Evolutionary conservation across 2,329 filamentous ascomycete species (phyloP).

Genomic region (Plectosphaerella plurivora): DNA sequence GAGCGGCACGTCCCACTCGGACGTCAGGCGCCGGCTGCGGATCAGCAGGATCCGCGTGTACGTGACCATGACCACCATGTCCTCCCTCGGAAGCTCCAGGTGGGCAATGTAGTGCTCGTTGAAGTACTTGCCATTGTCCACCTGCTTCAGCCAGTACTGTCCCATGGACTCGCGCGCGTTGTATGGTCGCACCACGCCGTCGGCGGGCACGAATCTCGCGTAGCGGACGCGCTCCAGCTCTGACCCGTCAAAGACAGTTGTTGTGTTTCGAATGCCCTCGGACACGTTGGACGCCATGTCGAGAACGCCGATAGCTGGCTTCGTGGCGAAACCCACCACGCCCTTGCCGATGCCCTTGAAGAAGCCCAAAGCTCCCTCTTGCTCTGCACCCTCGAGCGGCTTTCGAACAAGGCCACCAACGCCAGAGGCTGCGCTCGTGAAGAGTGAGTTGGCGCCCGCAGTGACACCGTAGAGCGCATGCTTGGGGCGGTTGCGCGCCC

Average conservation of each 20-base stretch:
- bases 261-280: conserved; percentile 97
- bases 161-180: conserved; percentile 91
- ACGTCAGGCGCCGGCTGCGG: conserved; percentile 75
- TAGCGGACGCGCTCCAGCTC: conserved; percentile 94
- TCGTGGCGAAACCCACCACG: conserved; percentile 88
- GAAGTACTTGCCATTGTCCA: conserved; percentile 97
- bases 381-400: conserved; percentile 91
- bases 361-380: conserved; percentile 89
- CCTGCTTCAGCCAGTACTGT: conserved; percentile 97
- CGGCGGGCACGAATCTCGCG: conserved; percentile 83
- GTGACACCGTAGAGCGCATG: conserved; percentile 96
- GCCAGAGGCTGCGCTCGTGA: conserved; percentile 86
- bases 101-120: conserved; percentile 97
- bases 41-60: conserved; percentile 87
- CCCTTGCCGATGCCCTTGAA: conserved; percentile 98
- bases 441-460: conserved; percentile 89
- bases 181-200: conserved; percentile 93
- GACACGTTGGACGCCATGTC: conserved; percentile 96
- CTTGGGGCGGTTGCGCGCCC: conserved; percentile 89
- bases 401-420: conserved; percentile 91
- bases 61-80: conserved; percentile 86
- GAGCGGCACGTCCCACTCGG: conserved; percentile 93
- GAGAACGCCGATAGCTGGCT: conserved; percentile 93
- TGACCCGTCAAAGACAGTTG: conserved; percentile 93
- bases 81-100: conserved; percentile 82